Evolutionary conservation across 352 stramenopile genomes (phyloP).

Genomic region (Phytopythium chamaehyphon): DNA sequence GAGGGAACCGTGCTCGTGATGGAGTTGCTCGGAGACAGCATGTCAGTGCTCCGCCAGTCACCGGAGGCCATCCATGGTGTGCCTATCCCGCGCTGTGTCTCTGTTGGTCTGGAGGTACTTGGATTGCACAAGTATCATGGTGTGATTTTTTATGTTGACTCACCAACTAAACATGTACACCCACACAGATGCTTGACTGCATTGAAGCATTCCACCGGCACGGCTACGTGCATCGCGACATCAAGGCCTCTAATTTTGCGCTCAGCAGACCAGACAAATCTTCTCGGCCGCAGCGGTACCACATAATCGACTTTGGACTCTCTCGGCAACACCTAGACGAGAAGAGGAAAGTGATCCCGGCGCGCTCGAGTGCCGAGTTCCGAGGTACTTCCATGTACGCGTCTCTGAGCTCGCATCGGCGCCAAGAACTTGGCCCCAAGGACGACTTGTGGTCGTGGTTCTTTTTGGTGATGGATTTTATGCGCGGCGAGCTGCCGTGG

Average conservation of each 20-base stretch:
- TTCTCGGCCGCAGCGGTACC: slow-evolving; percentile 51
- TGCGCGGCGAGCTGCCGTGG: slow-evolving; percentile 83
- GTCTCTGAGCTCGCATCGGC: slow-evolving; percentile 76
- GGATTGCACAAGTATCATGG: no score
- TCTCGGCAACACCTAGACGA: slow-evolving; percentile 74
- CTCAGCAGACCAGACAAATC: slow-evolving; percentile 40
- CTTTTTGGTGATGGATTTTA: slow-evolving; percentile 87
- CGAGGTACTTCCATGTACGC: slow-evolving; percentile 88
- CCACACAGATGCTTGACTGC: slow-evolving; percentile 77
- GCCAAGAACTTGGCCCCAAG: slow-evolving; percentile 75
- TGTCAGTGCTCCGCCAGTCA: slow-evolving; percentile 83
- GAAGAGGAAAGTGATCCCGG: slow-evolving; percentile 53
- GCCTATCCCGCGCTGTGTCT: slow-evolving; percentile 60
- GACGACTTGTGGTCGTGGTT: slow-evolving; percentile 90
- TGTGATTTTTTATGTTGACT: no score
- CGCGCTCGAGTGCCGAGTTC: slow-evolving; percentile 71
- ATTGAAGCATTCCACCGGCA: slow-evolving; percentile 85
- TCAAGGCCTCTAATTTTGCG: slow-evolving; percentile 89
- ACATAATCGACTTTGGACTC: slow-evolving; percentile 84
- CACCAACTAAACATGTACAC: no score
- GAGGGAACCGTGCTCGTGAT: slow-evolving; percentile 87
- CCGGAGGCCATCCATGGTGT: slow-evolving; percentile 80
- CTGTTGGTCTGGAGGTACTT: slow-evolving; percentile 59
- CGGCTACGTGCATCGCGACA: slow-evolving; percentile 86
- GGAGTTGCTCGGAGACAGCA: slow-evolving; percentile 84